Percentiles rank a stretch among this genome's conserved stretches.
phyloP scores from a whole-genome alignment of 2,329 filamentous ascomycete genomes.

The Phaeosphaeria sp. region DNA sequence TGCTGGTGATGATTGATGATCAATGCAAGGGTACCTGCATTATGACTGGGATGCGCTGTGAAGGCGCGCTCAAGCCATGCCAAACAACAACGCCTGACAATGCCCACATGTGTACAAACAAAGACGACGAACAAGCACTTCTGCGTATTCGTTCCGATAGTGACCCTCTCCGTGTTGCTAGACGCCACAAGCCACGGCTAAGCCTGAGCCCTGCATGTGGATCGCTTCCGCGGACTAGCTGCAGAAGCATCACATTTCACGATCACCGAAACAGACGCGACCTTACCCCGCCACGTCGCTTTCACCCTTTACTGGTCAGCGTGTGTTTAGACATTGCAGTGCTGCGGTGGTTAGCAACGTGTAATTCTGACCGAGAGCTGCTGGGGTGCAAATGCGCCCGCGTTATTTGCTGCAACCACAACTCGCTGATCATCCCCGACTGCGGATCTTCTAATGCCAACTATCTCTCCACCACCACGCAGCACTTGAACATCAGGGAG shows the following conservation, averaged over 20 bases:
- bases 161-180: constrained; percentile 13
- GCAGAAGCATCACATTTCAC: constrained; percentile 23
- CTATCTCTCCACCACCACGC: constrained; percentile 7
- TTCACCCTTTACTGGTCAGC: constrained; percentile 1
- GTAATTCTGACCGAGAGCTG: constrained; percentile 3
- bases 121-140: not conserved
- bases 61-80: constrained; percentile 2
- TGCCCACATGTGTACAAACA: constrained; percentile 17
- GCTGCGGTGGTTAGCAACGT: not conserved
- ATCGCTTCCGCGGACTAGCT: constrained; percentile 26
- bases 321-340: not conserved
- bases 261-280: constrained; percentile 12
- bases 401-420: constrained; percentile 10
- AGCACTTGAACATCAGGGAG: not conserved
- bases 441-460: constrained; percentile 16
- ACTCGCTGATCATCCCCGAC: constrained; percentile 16
- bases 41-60: constrained; percentile 3
- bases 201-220: constrained; percentile 18
- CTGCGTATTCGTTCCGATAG: constrained; percentile 2
- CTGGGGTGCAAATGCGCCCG: constrained; percentile 12
- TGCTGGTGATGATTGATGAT: not conserved
- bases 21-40: not conserved
- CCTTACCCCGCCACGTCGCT: constrained; percentile 19
- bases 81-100: constrained; percentile 8
- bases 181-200: constrained; percentile 13